phyloP scores from a whole-genome alignment of 805 yeast species.

The Candida ortonii region DNA sequence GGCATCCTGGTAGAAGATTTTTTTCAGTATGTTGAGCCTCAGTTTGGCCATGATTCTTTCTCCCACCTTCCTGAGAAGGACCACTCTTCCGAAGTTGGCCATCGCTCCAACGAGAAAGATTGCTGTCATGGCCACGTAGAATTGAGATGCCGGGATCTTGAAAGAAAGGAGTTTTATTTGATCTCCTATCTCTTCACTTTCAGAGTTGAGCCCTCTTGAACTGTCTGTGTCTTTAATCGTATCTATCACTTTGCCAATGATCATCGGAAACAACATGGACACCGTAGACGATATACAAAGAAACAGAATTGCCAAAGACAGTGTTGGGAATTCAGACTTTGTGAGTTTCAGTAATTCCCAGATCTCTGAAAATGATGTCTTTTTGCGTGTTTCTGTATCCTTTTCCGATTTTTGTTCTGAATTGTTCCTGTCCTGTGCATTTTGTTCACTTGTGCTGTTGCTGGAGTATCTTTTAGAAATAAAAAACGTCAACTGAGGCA shows the following conservation, averaged over 20 bases:
- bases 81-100: conserved; percentile 80
- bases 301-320: conserved; percentile 59
- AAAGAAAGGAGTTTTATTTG: conserved; percentile 30
- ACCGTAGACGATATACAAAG: conserved; percentile 72
- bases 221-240: conserved; percentile 43
- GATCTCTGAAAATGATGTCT: conserved; percentile 37
- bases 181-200: conserved; percentile 12
- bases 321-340: conserved; percentile 51
- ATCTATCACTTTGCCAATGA: conserved; percentile 86
- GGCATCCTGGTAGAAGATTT: conserved; percentile 80
- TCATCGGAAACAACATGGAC: conserved; percentile 75
- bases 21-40: conserved; percentile 72
- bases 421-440: conserved; percentile 3
- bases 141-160: conserved; percentile 62
- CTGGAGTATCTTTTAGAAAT: too few species aligned
- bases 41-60: conserved; percentile 84
- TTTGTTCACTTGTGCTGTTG: conserved; percentile 3
- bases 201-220: conserved; percentile 19
- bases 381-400: conserved; percentile 12
- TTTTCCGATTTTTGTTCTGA: conserved; percentile 1
- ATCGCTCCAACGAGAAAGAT: conserved; percentile 70
- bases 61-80: conserved; percentile 73
- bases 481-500: too few species aligned
- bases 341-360: conserved; percentile 53
- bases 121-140: conserved; percentile 58